phyloP scores from a whole-genome alignment of 1,284 basidiomycete genomes.

The Tilletia caries region DNA sequence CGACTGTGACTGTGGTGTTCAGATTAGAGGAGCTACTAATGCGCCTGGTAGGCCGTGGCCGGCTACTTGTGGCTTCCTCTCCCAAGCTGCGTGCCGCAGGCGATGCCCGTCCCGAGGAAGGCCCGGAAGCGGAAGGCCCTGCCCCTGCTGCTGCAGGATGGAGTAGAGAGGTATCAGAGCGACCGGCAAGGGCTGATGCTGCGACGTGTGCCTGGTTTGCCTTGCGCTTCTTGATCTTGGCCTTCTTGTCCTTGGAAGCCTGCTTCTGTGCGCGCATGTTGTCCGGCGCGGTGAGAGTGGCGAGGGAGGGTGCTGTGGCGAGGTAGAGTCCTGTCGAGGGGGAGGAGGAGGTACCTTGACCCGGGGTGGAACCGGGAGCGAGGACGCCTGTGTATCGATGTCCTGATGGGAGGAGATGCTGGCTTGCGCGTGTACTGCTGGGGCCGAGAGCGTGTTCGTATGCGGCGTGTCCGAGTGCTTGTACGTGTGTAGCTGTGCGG shows the following conservation, averaged over 20 bases:
- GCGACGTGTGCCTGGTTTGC: slow-evolving; percentile 5
- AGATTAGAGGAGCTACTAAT: slow-evolving; percentile 5
- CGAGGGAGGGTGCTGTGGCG: not conserved
- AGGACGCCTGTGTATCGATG: slow-evolving; percentile 7
- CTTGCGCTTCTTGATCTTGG: slow-evolving; percentile 10
- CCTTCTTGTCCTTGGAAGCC: slow-evolving; percentile 10
- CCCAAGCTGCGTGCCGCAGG: not conserved
- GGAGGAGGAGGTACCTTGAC: not conserved
- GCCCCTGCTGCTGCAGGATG: not conserved
- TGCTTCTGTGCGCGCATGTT: slow-evolving; percentile 13
- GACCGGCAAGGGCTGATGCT: not conserved
- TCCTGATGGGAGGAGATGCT: not conserved
- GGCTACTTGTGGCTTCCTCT: not conserved
- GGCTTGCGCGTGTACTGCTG: not conserved
- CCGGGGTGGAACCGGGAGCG: not conserved
- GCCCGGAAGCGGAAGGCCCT: not conserved
- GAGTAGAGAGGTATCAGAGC: not conserved
- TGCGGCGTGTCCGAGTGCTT: not conserved
- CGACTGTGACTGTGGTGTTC: slow-evolving; percentile 2
- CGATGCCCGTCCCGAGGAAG: not conserved
- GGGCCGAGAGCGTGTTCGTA: not conserved
- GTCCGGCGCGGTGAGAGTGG: slow-evolving; percentile 6
- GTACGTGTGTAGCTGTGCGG: not conserved
- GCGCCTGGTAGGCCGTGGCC: not conserved
- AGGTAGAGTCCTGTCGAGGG: not conserved